Conservation (phyloP, 2,329 filamentous ascomycete genomes). For the Colletotrichum sp. region DNA sequence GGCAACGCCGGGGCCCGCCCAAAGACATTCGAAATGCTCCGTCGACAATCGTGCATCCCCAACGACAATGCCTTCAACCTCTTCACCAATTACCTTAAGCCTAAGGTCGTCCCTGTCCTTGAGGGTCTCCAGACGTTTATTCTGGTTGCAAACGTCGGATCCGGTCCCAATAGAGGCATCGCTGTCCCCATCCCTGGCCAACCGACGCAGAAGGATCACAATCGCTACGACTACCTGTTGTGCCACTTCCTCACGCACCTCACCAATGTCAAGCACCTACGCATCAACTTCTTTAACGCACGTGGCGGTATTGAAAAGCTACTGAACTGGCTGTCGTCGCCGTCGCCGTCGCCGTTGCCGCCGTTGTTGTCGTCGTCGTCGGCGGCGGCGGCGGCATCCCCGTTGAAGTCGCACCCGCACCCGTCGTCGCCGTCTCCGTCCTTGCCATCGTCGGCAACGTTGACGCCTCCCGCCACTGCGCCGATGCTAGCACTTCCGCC, state of each 20-base stretch:
- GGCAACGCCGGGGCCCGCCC: slow-evolving; percentile 41
- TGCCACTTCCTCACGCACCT: slow-evolving; percentile 43
- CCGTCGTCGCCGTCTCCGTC: not conserved
- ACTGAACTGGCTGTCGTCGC: slow-evolving; percentile 41
- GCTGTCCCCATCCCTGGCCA: not conserved
- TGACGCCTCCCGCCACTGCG: not conserved
- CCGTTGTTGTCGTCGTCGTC: slow-evolving; percentile 30
- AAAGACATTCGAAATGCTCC: slow-evolving; percentile 52
- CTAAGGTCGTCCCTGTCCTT: slow-evolving; percentile 45
- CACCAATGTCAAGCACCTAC: slow-evolving; percentile 53
- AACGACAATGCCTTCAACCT: slow-evolving; percentile 51
- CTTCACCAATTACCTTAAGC: slow-evolving; percentile 38
- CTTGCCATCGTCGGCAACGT: not conserved
- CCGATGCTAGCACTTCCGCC: slow-evolving; percentile 13
- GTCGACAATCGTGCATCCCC: slow-evolving; percentile 37
- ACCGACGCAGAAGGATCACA: not conserved
- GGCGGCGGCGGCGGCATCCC: slow-evolving; percentile 26
- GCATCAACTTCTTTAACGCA: slow-evolving; percentile 52
- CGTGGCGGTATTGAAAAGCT: slow-evolving; percentile 28
- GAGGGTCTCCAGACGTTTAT: slow-evolving; percentile 50
- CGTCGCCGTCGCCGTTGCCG: not conserved
- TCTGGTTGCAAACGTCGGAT: slow-evolving; percentile 30
- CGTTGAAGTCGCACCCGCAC: not conserved
- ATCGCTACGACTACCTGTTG: slow-evolving; percentile 24
- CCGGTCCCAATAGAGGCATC: no score